Conservation (phyloP, 768 basidiomycete species). For the Phanerodontia chrysosporium region DNA sequence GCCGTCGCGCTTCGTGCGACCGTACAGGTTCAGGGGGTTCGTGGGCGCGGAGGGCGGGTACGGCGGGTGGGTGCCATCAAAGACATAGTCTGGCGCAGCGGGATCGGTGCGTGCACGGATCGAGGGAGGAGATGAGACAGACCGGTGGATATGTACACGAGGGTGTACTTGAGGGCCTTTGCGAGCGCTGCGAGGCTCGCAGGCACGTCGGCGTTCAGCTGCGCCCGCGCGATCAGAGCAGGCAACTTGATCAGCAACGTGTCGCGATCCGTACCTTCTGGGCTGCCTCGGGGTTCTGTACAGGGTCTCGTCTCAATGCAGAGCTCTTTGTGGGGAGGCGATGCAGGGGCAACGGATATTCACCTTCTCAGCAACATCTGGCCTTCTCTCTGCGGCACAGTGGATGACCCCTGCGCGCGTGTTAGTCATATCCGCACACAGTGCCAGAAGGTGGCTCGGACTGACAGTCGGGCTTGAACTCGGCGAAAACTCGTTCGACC, state of each 20-base stretch:
- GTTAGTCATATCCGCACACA: too few species aligned
- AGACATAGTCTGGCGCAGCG: conserved; percentile 76
- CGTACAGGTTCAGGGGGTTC: conserved; percentile 89
- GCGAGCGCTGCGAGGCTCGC: conserved; percentile 66
- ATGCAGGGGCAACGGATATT: conserved; percentile 14
- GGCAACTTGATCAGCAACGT: neutral
- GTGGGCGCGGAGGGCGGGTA: conserved; percentile 71
- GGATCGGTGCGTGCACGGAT: too few species aligned
- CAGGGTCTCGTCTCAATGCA: neutral
- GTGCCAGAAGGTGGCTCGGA: too few species aligned
- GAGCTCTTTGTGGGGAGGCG: neutral
- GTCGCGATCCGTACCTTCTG: conserved; percentile 44
- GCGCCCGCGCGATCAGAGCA: neutral
- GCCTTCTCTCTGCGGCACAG: conserved; percentile 91
- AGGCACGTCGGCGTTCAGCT: conserved; percentile 83
- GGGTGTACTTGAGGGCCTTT: conserved; percentile 52
- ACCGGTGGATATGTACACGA: conserved; percentile 94
- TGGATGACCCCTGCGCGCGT: conserved; percentile 72
- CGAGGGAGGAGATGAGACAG: too few species aligned
- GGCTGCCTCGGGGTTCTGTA: conserved; percentile 72
- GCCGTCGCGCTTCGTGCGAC: conserved; percentile 80
- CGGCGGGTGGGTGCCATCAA: conserved; percentile 89
- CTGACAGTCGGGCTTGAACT: conserved; percentile 70
- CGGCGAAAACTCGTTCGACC: conserved; percentile 49
- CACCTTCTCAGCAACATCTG: conserved; percentile 90